These are phyloP conservation scores for Linum usitatissimum DNA, from an alignment of 345 rosid genomes.

Conservation along the genomic window DNA sequence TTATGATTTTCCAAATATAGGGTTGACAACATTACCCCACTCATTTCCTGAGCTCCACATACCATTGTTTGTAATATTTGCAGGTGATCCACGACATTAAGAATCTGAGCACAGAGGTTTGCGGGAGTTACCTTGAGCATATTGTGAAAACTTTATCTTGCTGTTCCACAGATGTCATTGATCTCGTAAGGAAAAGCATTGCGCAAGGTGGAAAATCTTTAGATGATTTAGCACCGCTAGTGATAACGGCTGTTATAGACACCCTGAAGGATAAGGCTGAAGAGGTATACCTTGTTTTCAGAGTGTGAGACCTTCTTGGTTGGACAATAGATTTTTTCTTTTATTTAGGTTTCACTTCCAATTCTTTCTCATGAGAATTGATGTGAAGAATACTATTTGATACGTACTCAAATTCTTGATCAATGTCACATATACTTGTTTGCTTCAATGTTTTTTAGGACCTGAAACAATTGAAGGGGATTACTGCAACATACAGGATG, in stretches of 20 bases:
- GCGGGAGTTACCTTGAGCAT: slow-evolving; percentile 53
- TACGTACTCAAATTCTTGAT: slow-evolving; percentile 2
- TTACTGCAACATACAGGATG: slow-evolving; percentile 86
- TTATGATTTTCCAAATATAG: background rate
- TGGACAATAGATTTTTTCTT: background rate
- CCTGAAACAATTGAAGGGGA: slow-evolving; percentile 77
- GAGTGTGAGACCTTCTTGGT: background rate
- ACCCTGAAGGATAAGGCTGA: slow-evolving; percentile 73
- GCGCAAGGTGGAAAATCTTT: slow-evolving; percentile 53
- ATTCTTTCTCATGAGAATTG: no score
- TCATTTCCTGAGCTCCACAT: background rate
- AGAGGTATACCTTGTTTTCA: slow-evolving; percentile 45
- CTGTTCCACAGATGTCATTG: slow-evolving; percentile 54
- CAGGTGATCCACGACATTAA: slow-evolving; percentile 84
- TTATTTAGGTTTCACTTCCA: background rate
- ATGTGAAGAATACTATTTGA: background rate
- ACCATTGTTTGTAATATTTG: slow-evolving; percentile 16
- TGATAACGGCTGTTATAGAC: slow-evolving; percentile 44
- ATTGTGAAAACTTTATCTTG: slow-evolving; percentile 54
- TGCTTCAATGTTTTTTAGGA: slow-evolving; percentile 36
- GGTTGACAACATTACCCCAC: background rate
- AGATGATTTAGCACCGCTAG: slow-evolving; percentile 42
- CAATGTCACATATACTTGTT: background rate
- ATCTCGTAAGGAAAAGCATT: slow-evolving; percentile 70
- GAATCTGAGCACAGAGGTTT: slow-evolving; percentile 49